These are phyloP conservation scores for Hymenoscyphus infarciens DNA, from an alignment of 2,329 filamentous ascomycete genomes.

Conservation along the genomic window DNA sequence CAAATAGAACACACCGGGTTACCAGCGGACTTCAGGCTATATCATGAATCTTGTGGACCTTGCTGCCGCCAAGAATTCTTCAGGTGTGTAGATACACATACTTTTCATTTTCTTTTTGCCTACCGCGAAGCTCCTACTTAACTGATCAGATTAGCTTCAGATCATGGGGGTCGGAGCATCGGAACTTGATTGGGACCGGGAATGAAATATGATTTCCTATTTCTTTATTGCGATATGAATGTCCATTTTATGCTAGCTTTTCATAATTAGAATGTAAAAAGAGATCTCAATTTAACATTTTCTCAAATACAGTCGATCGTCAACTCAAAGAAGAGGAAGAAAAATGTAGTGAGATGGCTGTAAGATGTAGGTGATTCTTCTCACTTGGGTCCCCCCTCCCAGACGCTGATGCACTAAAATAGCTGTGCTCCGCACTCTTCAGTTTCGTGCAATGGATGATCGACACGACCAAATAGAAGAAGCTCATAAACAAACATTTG, in stretches of 20 bases:
- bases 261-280: neutral
- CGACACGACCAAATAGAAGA: constrained; percentile 9
- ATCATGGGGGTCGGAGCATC: neutral
- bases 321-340: neutral
- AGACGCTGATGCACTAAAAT: neutral
- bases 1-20: constrained; percentile 4
- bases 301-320: neutral
- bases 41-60: constrained; percentile 3
- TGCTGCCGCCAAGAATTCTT: neutral
- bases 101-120: neutral
- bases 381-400: neutral
- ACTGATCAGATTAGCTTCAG: neutral
- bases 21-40: constrained; percentile 4
- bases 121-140: neutral
- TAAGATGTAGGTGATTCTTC: neutral
- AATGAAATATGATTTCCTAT: neutral
- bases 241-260: too few relatives aligned
- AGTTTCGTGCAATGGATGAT: constrained; percentile 4
- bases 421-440: constrained; percentile 1
- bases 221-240: neutral
- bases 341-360: neutral
- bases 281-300: neutral
- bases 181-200: neutral
- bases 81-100: neutral
- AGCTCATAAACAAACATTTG: constrained; percentile 12